Evolutionary conservation across 2,329 filamentous ascomycete species (phyloP), one percentile per base, ranked within the genome.

Genomic region (Neofusicoccum laricinum): DNA sequence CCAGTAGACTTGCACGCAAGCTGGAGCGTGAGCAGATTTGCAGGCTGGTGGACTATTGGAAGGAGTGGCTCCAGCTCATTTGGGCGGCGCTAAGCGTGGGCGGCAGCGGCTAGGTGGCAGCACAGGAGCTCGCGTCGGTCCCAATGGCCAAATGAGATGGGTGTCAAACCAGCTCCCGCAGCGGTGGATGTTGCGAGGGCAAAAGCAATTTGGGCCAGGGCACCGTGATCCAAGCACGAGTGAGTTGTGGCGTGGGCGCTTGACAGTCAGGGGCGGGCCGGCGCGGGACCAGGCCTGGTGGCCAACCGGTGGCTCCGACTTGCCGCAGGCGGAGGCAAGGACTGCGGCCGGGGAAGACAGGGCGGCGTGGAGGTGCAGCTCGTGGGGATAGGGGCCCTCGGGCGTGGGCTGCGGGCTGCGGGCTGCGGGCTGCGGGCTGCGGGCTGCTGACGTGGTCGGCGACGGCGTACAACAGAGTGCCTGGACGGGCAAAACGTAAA

Each of bases 231-330:
- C 12, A 34, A 41, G 55, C 40, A 59, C 55, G 55, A 46, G 34
- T 45, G 55, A 32, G 21, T 43, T 57, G 40, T 30, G 38, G 51
- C 53, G 14, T 43, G 53, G 19, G 38, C 53, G 53, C 53, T 38
- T 38, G 40, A 45, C 55, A 59, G 55, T 59, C 55, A 59, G 55
- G 55, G 55, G 55, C 55, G 55, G 55, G 40, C 55, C 55, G 55
- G 25, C 19, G 55, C 55, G 55, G 55, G 55, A 45, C 4, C 25
- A 19, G 41, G 21, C 30, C 41, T 34, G 41, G 30, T 25, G 41
- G n/a, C 25, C 55, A 59, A 32, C 55, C n/a, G 55, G 41, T 59
- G 55, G 55, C 55, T 59, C 55, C 55, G 55, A 59, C 55, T 45
- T 19, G 55, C 55, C 15, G 55, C 55, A 59, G 40, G 55, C 40